These are phyloP conservation scores for Alternaria triticimaculans DNA, from an alignment of 2,329 filamentous ascomycete species.

Conservation along the genomic window DNA sequence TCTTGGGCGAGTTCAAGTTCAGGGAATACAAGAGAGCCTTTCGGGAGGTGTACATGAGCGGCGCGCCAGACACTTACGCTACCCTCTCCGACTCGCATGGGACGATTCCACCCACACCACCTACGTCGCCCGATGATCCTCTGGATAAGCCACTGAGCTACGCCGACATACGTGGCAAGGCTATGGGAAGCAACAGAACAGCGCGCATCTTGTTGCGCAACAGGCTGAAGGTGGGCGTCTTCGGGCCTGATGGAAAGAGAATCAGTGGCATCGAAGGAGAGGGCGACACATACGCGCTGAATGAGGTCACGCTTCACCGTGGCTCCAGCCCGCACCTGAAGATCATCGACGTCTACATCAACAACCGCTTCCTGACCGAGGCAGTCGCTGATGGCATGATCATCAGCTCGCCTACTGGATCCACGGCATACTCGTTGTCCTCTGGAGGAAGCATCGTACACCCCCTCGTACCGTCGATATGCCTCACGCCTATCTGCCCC, in stretches of 20 bases:
- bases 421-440: constrained; percentile 93
- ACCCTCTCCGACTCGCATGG: constrained; percentile 70
- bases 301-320: constrained; percentile 92
- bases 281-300: constrained; percentile 75
- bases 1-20: constrained; percentile 97
- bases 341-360: constrained; percentile 89
- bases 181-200: constrained; percentile 74
- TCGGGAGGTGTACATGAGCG: constrained; percentile 89
- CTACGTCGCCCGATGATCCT: constrained; percentile 66
- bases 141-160: constrained; percentile 57
- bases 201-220: constrained; percentile 87
- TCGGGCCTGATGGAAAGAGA: constrained; percentile 69
- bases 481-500: constrained; percentile 93
- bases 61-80: constrained; percentile 60
- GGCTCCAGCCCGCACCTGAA: constrained; percentile 89
- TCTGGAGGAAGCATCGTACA: constrained; percentile 94
- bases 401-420: constrained; percentile 90
- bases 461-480: constrained; percentile 83
- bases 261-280: constrained; percentile 39
- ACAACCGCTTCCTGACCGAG: constrained; percentile 87
- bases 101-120: constrained; percentile 72
- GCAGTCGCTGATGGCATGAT: constrained; percentile 95
- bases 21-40: constrained; percentile 90
- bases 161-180: constrained; percentile 78
- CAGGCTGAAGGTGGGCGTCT: constrained; percentile 84